phyloP scores from a whole-genome alignment of 2,329 filamentous ascomycete species.

The Calcarisporium arbuscula region DNA sequence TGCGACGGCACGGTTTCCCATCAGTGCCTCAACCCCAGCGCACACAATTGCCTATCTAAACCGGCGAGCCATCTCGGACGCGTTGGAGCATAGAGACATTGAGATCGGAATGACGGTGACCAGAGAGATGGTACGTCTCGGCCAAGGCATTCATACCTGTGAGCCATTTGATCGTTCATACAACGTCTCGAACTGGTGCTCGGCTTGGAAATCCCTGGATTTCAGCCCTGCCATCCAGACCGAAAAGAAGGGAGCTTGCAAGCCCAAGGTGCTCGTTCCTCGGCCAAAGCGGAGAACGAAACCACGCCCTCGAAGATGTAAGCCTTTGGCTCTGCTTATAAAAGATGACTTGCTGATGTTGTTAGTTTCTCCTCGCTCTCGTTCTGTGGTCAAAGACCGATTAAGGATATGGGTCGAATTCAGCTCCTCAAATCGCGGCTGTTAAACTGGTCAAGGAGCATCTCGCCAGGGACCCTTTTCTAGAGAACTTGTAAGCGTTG shows the following conservation, averaged over 20 bases:
- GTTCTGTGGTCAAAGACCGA: conserved; percentile 3
- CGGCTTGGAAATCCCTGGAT: conserved; percentile 13
- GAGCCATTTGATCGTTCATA: conserved; percentile 14
- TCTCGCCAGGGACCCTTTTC: conserved; percentile 1
- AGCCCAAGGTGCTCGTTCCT: conserved; percentile 4
- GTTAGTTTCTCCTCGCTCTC: not conserved
- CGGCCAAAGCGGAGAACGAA: conserved; percentile 2
- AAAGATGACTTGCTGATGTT: not conserved
- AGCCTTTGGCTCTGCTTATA: conserved; percentile 1
- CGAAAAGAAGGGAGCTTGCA: not conserved
- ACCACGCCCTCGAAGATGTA: too few relatives aligned
- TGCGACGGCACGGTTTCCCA: conserved; percentile 2
- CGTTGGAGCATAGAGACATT: conserved; percentile 15
- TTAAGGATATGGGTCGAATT: conserved; percentile 5
- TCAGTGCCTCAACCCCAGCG: conserved; percentile 9
- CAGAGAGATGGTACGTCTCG: conserved; percentile 4
- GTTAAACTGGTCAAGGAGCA: conserved; percentile 4
- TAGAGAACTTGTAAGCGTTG: conserved; percentile 2
- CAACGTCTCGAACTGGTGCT: conserved; percentile 12
- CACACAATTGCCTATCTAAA: conserved; percentile 11
- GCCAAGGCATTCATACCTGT: conserved; percentile 8
- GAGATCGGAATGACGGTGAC: conserved; percentile 9
- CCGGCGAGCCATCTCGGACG: conserved; percentile 15
- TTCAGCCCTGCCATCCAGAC: conserved; percentile 4
- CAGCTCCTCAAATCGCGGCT: not conserved